Conservation (phyloP, 2,329 filamentous ascomycete genomes). For the Epicoccum sorghinum region DNA sequence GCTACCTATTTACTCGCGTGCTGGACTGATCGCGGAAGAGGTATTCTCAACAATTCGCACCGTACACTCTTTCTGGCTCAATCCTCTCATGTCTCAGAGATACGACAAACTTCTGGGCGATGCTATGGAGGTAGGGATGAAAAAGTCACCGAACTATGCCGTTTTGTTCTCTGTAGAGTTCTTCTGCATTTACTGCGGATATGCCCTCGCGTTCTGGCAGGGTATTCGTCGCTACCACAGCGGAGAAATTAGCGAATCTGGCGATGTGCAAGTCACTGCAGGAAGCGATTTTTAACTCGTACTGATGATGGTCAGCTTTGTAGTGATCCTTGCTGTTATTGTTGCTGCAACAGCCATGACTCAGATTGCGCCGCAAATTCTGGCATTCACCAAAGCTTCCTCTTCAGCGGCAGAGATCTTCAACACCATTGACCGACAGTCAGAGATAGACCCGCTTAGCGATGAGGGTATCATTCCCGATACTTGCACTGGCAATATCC, state of each 20-base stretch:
- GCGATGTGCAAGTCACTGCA: conserved; percentile 37
- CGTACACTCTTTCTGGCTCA: conserved; percentile 55
- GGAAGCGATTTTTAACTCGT: not conserved
- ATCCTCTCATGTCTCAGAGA: conserved; percentile 49
- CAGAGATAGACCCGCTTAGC: conserved; percentile 70
- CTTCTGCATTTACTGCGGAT: conserved; percentile 51
- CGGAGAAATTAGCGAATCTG: conserved; percentile 56
- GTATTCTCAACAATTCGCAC: conserved; percentile 58
- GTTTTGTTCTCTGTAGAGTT: conserved; percentile 52
- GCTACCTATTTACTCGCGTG: conserved; percentile 52
- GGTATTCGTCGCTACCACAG: conserved; percentile 62
- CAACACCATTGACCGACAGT: conserved; percentile 74
- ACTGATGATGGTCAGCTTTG: conserved; percentile 17
- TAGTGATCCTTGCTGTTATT: conserved; percentile 44
- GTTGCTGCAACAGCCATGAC: conserved; percentile 71
- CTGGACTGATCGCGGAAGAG: conserved; percentile 57
- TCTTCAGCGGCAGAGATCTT: conserved; percentile 45
- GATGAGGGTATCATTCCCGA: conserved; percentile 30
- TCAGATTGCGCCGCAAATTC: conserved; percentile 86
- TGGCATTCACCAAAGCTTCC: conserved; percentile 60
- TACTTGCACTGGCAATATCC: conserved; percentile 60
- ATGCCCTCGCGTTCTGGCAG: conserved; percentile 57
- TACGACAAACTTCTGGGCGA: conserved; percentile 53
- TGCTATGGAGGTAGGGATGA: conserved; percentile 53
- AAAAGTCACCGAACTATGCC: conserved; percentile 52